Evolutionary conservation across 208 protist genomes (phyloP).

Genomic region (Crithidia bombi): DNA sequence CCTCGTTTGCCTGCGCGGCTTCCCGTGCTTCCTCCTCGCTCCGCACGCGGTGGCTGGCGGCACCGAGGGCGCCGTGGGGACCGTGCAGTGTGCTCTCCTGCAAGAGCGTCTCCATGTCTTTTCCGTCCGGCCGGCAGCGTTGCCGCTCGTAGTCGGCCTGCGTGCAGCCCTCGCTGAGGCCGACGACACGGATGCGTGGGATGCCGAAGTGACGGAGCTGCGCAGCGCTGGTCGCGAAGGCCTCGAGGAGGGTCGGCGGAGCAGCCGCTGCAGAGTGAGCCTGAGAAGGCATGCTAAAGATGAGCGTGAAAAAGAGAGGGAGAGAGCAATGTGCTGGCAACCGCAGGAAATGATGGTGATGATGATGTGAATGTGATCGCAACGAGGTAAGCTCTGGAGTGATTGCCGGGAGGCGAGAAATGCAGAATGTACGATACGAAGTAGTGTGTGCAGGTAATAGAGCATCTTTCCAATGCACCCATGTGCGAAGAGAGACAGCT

Average conservation of each 20-base stretch:
- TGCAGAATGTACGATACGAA: too few relatives aligned
- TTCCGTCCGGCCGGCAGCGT: slow-evolving; percentile 20
- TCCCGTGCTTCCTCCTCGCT: slow-evolving; percentile 7
- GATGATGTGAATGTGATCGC: too few relatives aligned
- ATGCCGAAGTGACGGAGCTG: slow-evolving; percentile 73
- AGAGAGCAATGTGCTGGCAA: too few relatives aligned
- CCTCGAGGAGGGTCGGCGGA: slow-evolving; percentile 56
- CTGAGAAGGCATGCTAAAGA: background rate
- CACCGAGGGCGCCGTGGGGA: slow-evolving; percentile 6
- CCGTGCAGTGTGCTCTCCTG: slow-evolving; percentile 30
- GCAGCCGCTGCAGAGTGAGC: background rate
- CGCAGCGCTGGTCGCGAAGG: slow-evolving; percentile 65
- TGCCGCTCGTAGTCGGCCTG: slow-evolving; percentile 21
- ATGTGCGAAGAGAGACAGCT: too few relatives aligned
- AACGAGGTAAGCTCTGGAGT: too few relatives aligned
- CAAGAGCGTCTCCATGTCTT: slow-evolving; percentile 36
- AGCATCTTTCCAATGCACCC: too few relatives aligned
- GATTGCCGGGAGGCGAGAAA: too few relatives aligned
- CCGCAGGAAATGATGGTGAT: too few relatives aligned
- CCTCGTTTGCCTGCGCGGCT: slow-evolving; percentile 9
- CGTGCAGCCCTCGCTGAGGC: slow-evolving; percentile 53
- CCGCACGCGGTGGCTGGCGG: slow-evolving; percentile 22
- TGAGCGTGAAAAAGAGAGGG: background rate
- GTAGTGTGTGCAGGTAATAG: too few relatives aligned
- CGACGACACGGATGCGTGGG: slow-evolving; percentile 71